phyloP scores from a whole-genome alignment of 1,139 yeast species.

The Pichia sp. region DNA sequence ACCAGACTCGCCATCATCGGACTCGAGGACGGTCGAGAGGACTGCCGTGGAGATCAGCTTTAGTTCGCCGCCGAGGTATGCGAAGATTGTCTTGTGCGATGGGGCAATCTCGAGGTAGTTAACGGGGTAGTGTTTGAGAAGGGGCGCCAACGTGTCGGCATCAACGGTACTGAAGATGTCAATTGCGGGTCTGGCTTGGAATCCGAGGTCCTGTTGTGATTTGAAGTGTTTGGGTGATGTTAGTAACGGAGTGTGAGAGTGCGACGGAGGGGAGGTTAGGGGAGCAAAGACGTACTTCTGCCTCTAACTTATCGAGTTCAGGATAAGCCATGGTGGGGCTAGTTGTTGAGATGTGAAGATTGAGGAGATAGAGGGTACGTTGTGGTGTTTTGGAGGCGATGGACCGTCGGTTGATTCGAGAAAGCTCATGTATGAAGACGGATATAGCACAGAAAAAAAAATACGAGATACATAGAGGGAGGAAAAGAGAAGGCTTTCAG shows the following conservation, averaged over 20 bases:
- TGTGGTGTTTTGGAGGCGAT: background rate
- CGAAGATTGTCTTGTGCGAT: slow-evolving; percentile 20
- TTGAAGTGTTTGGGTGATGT: too few relatives aligned
- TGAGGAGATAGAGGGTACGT: too few relatives aligned
- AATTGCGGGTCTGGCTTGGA: slow-evolving; percentile 25
- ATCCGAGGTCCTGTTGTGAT: slow-evolving; percentile 26
- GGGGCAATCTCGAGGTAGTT: slow-evolving; percentile 24
- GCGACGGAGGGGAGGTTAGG: background rate
- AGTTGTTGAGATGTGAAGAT: too few relatives aligned
- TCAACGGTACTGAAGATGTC: slow-evolving; percentile 21
- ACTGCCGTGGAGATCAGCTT: slow-evolving; percentile 21
- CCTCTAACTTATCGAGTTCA: slow-evolving; percentile 20
- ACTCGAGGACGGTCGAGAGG: slow-evolving; percentile 21
- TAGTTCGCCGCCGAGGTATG: slow-evolving; percentile 19
- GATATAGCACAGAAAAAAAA: background rate
- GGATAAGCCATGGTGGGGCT: slow-evolving; percentile 10
- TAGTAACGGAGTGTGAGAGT: too few relatives aligned
- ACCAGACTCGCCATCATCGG: slow-evolving; percentile 12
- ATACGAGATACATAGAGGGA: background rate
- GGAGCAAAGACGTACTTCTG: slow-evolving; percentile 21
- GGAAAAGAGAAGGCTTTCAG: too few relatives aligned
- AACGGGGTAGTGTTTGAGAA: slow-evolving; percentile 13
- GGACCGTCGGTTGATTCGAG: background rate
- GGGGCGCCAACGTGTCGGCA: background rate
- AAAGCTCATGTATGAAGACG: background rate